A percentile compares a stretch with the other conserved stretches of the same genome.
Evolutionary conservation across 2,329 filamentous ascomycete genomes (phyloP).

Genomic region (Exophiala mesophila): DNA sequence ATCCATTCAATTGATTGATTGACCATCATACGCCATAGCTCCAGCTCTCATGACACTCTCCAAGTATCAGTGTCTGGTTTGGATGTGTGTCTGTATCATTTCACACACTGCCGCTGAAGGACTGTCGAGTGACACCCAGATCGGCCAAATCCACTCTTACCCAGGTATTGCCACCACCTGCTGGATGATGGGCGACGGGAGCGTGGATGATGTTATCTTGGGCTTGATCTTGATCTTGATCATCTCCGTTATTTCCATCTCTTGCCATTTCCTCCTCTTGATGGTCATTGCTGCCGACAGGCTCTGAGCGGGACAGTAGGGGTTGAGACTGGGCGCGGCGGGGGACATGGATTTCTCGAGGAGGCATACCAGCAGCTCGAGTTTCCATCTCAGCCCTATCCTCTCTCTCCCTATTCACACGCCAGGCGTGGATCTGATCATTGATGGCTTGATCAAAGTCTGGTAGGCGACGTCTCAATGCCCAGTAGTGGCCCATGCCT

Average conservation of each 20-base stretch:
- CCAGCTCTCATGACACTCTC: too few species aligned
- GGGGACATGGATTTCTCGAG: too few species aligned
- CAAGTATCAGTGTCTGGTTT: too few species aligned
- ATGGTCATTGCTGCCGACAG: background rate
- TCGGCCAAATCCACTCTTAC: conserved; percentile 15
- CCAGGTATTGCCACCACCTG: conserved; percentile 8
- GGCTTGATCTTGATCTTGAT: background rate
- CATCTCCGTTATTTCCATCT: background rate
- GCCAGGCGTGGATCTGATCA: conserved; percentile 3
- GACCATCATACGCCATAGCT: too few species aligned
- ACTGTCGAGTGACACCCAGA: conserved; percentile 14
- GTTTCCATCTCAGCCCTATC: background rate
- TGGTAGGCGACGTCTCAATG: conserved; percentile 15
- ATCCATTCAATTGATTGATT: too few species aligned
- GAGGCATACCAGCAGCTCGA: background rate
- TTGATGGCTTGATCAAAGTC: conserved; percentile 17
- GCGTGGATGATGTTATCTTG: conserved; percentile 5
- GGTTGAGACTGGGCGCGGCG: background rate
- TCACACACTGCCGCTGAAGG: too few species aligned
- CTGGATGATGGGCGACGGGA: conserved; percentile 8
- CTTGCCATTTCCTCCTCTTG: background rate
- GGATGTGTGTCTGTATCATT: too few species aligned
- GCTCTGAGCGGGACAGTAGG: background rate
- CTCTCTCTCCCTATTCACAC: background rate
- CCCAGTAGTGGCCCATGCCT: conserved; percentile 11